Base-by-base conservation (phyloP, 1,139 yeast genomes). In the Saccharomyces uvarum region DNA sequence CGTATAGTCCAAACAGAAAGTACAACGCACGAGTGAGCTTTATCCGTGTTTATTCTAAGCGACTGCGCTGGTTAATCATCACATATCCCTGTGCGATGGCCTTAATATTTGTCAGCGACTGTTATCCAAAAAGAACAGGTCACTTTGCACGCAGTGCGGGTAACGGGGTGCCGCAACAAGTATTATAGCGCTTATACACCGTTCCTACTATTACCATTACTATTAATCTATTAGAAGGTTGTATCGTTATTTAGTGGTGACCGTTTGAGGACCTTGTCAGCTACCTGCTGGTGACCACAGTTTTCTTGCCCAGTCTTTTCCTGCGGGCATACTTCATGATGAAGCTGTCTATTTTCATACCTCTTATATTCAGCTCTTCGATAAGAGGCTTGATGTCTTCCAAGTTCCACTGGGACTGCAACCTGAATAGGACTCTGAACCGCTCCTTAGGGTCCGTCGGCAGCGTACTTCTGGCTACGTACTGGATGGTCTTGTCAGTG, bases 281-380 rank as follows among this genome's bases (percentile, higher is more conserved):
- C 42, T 33, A 33, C 13, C 42, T 33, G 44, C 44, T 38, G 24
- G 44, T 38, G 7, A 38, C 44, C 3, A 38, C 24, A 24, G 24
- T 38, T 11, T 38, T 38, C 19, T 38, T 38, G 24, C 44, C 44
- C 44, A 77, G 70, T 50, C 78, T 77, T 65, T 79, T 83, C 70
- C 84, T 83, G 61, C 81, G 79, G 1, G 95, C 96, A 68, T 76
- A 86, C 69, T 90, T 90, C 76, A 89, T 76, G 16, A 89, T 77
- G 59, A 88, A 80, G 52, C 80, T 78, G 54, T 89, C 97, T 9
- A 81, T 70, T 67, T 86, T 87, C 56, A 83, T 71, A 1, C 79
- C 80, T 44, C 76, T 73, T 1, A 78, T 77, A 55, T 85, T 80
- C 54, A 82, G 73, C 26, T 80, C 83, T 29, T 71, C 72, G 5